These are phyloP conservation scores for Diospyros lotus DNA, from an alignment of 148 eudicot species.

Conservation along the genomic window DNA sequence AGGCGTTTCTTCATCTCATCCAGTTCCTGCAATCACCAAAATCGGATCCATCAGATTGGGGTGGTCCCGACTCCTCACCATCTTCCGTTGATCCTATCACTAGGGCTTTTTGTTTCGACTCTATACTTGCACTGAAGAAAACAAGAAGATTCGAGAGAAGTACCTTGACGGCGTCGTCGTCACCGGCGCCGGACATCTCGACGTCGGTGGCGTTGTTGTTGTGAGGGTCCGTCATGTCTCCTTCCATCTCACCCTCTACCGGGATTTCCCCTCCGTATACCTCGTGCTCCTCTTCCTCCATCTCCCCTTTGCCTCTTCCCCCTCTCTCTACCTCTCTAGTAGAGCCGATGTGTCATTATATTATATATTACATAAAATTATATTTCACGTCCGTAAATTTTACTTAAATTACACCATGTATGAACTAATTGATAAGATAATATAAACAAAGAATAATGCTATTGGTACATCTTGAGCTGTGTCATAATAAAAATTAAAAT, in stretches of 20 bases:
- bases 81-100: neutral
- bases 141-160: neutral
- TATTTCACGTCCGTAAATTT: too few species aligned
- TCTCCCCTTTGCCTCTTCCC: conserved; percentile 20
- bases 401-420: too few species aligned
- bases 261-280: conserved; percentile 93
- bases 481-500: too few species aligned
- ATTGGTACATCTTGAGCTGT: too few species aligned
- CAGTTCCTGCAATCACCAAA: conserved; percentile 46
- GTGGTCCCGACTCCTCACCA: neutral
- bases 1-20: conserved; percentile 91
- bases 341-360: too few species aligned
- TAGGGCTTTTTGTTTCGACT: neutral
- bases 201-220: conserved; percentile 59
- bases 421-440: too few species aligned
- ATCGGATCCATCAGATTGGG: neutral
- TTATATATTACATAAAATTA: too few species aligned
- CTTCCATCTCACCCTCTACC: conserved; percentile 64
- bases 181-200: conserved; percentile 54
- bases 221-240: conserved; percentile 25
- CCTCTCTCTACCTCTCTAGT: neutral
- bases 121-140: neutral
- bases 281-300: conserved; percentile 95
- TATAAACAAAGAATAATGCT: too few species aligned
- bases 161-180: conserved; percentile 84